Conservation (phyloP, 73 alveolate genomes). For the Paramecium sexaurelia region DNA sequence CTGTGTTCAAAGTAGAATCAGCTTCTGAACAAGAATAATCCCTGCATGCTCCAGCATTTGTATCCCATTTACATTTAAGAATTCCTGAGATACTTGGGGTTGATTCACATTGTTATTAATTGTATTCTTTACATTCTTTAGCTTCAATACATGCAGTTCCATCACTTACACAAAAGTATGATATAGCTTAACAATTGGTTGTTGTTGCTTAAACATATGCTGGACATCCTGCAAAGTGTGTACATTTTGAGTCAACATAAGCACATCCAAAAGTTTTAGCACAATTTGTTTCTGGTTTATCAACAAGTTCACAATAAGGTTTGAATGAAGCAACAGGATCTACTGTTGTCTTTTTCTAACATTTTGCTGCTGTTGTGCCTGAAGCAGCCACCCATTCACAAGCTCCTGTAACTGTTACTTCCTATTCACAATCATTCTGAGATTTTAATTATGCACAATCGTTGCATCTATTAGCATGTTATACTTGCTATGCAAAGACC, state of each 20-base stretch:
- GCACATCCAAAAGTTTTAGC: conserved; percentile 6
- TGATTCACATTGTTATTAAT: background rate
- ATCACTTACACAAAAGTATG: background rate
- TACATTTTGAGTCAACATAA: background rate
- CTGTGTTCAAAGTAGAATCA: background rate
- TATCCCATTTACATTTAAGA: background rate
- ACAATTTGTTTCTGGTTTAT: background rate
- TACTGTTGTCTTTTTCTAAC: background rate
- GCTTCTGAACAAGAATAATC: background rate
- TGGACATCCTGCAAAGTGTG: conserved; percentile 1
- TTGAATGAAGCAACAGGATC: background rate
- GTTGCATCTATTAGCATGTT: background rate
- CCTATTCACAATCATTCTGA: background rate
- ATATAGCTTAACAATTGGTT: background rate
- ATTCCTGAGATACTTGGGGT: background rate
- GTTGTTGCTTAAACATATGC: conserved; percentile 10
- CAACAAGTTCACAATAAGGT: background rate
- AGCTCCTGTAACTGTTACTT: background rate
- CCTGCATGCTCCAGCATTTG: background rate
- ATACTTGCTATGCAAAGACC: background rate
- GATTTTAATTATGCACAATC: background rate
- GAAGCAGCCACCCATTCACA: background rate
- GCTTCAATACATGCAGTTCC: background rate
- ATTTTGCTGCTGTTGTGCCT: background rate
- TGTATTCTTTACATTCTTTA: background rate